Conservation (phyloP, 148 eudicot species). For the Vaccinium darrowii region DNA sequence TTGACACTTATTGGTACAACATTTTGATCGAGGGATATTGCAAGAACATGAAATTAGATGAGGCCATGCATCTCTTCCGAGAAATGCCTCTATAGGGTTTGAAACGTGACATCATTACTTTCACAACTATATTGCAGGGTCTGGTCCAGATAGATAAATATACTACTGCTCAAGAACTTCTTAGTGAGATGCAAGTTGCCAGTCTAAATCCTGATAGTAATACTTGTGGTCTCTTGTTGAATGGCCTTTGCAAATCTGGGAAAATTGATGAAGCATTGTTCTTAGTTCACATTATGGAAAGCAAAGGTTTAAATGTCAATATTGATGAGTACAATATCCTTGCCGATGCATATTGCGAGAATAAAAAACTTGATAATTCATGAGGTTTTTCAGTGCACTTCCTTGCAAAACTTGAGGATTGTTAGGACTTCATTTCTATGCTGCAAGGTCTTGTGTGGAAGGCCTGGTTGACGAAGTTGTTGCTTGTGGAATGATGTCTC, state of each 20-base stretch:
- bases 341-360: too few species aligned
- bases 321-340: background rate
- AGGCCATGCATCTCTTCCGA: slow-evolving; percentile 8
- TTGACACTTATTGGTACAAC: background rate
- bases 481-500: background rate
- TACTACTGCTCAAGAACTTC: background rate
- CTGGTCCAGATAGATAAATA: background rate
- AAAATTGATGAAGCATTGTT: background rate
- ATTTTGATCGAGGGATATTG: slow-evolving; percentile 15
- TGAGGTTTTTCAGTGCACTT: too few species aligned
- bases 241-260: background rate
- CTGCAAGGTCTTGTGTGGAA: background rate
- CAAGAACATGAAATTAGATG: slow-evolving; percentile 12
- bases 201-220: background rate
- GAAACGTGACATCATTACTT: slow-evolving; percentile 4
- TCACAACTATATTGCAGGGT: too few species aligned
- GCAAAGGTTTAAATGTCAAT: background rate
- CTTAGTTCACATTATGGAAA: background rate
- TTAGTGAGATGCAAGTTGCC: slow-evolving; percentile 3
- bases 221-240: background rate
- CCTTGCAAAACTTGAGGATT: too few species aligned
- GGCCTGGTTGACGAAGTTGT: background rate
- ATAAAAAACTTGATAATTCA: too few species aligned
- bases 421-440: too few species aligned
- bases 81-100: slow-evolving; percentile 12